These are phyloP conservation scores for Trichosporon faecale DNA, from an alignment of 1,284 basidiomycete genomes.

Conservation along the genomic window DNA sequence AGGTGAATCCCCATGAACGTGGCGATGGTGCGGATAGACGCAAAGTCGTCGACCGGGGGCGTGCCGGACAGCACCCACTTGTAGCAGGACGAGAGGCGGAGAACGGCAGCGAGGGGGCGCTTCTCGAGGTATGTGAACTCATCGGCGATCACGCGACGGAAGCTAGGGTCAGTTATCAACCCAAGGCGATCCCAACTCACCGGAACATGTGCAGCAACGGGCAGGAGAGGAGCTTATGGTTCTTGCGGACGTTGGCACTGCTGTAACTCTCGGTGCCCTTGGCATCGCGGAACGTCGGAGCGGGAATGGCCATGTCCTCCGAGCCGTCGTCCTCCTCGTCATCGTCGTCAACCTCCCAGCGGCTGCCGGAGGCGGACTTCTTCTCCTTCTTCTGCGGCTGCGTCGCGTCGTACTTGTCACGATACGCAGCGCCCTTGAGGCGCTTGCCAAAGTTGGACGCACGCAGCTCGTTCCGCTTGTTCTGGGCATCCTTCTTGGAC, in stretches of 20 bases:
- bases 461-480: conserved; percentile 42
- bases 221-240: conserved; percentile 74
- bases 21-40: conserved; percentile 73
- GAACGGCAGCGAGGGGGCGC: conserved; percentile 72
- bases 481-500: conserved; percentile 35
- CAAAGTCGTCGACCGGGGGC: conserved; percentile 87
- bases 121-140: conserved; percentile 92
- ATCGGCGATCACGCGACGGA: conserved; percentile 82
- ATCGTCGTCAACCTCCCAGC: conserved; percentile 44
- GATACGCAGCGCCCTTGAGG: conserved; percentile 46
- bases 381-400: conserved; percentile 55
- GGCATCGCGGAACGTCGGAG: conserved; percentile 34
- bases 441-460: conserved; percentile 45
- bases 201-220: conserved; percentile 90
- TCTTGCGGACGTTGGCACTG: conserved; percentile 61
- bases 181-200: conserved; percentile 23
- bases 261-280: conserved; percentile 41
- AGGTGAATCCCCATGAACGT: conserved; percentile 80
- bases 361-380: conserved; percentile 19
- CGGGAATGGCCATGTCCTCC: conserved; percentile 20
- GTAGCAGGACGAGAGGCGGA: conserved; percentile 70
- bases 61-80: conserved; percentile 97
- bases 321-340: conserved; percentile 23
- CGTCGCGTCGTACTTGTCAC: conserved; percentile 40
- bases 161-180: conserved; percentile 50